A percentile compares a stretch with the other conserved stretches of the same genome.
Conservation (phyloP, 2,329 filamentous ascomycete species). For the Alternaria tenuissima region DNA sequence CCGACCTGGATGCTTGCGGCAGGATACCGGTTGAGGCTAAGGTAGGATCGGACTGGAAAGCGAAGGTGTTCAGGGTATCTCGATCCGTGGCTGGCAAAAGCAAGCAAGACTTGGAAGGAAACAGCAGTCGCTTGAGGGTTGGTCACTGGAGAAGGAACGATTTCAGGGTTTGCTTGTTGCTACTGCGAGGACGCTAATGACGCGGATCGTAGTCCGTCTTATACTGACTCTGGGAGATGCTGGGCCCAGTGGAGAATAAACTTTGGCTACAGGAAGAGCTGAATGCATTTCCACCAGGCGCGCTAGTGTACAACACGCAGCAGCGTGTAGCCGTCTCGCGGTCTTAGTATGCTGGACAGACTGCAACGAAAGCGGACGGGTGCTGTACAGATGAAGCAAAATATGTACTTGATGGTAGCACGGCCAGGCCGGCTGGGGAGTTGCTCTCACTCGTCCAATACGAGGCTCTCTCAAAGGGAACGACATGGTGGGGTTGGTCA, state of each 20-base stretch:
- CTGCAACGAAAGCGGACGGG: slow-evolving; percentile 42
- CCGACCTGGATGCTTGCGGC: slow-evolving; percentile 30
- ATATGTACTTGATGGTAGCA: slow-evolving; percentile 44
- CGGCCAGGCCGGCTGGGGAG: slow-evolving; percentile 37
- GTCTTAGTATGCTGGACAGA: slow-evolving; percentile 32
- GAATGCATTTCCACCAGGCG: slow-evolving; percentile 32
- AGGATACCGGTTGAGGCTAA: slow-evolving; percentile 34
- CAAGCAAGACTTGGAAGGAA: slow-evolving; percentile 37
- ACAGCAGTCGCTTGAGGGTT: slow-evolving; percentile 26
- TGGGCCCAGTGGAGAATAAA: slow-evolving; percentile 33
- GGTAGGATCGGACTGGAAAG: slow-evolving; percentile 37
- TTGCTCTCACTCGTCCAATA: slow-evolving; percentile 36
- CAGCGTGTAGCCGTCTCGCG: slow-evolving; percentile 38
- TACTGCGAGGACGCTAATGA: slow-evolving; percentile 37
- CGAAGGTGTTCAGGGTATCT: slow-evolving; percentile 33
- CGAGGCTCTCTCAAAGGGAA: slow-evolving; percentile 35
- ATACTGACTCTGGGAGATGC: slow-evolving; percentile 38
- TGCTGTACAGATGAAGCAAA: slow-evolving; percentile 44
- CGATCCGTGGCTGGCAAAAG: slow-evolving; percentile 50
- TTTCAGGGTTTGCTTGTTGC: slow-evolving; percentile 28
- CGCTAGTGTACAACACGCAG: slow-evolving; percentile 39
- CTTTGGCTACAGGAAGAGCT: slow-evolving; percentile 31
- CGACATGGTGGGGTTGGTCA: slow-evolving; percentile 44
- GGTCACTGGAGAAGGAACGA: slow-evolving; percentile 26
- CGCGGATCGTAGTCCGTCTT: slow-evolving; percentile 46